Evolutionary conservation across 1,284 basidiomycete species (phyloP), one percentile per base, ranked within the genome.

Genomic region (Tilletiaria anomala): DNA sequence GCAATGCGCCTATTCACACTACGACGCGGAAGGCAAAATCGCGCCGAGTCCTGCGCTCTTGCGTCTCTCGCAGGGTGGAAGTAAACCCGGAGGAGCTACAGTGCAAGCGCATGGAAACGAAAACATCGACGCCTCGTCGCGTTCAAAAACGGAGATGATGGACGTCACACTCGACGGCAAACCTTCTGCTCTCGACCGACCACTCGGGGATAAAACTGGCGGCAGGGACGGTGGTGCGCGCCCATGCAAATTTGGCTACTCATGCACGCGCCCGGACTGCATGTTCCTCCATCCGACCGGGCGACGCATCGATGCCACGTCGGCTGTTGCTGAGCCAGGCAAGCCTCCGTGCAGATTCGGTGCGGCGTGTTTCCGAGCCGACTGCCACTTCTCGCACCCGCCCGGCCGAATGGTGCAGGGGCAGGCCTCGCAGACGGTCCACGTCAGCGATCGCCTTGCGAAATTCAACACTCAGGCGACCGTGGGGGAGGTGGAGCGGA

Each of bases 1-100:
- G 0, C 33, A 20, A 6, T 54, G 53, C 35, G 29, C 44, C 15
- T 54, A 36, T 19, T 21, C 41, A 17, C 53, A 54, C 34, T 50
- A 31, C 26, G 45, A 50, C 4, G 44, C 47, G 4, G n/a, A 23
- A 2, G 49, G 49, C 21, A 39, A 32, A 3, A 14, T 26, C 2
- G 40, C 42, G 20, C 45, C 48, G 19, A 40, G 38, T 31, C 43
- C 43, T 6, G 38, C 39, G 0, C 24, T 21, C 5, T 15, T 2
- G 33, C 33, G 6, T 18, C 33, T 8, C 18, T 8, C 14, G 6
- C 24, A 6, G n/a, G 8, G n/a, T 26, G 8, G 24, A 26, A 6
- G 6, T 26, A 6, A 14, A 26, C 6, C 24, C 6, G 21, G n/a
- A 20, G 21, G 33, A 20, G 16, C 35, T 20, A 3, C 18, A 17